These are phyloP conservation scores for Phymatotrichopsis omnivora DNA, from an alignment of 2,329 filamentous ascomycete genomes.

Conservation along the genomic window DNA sequence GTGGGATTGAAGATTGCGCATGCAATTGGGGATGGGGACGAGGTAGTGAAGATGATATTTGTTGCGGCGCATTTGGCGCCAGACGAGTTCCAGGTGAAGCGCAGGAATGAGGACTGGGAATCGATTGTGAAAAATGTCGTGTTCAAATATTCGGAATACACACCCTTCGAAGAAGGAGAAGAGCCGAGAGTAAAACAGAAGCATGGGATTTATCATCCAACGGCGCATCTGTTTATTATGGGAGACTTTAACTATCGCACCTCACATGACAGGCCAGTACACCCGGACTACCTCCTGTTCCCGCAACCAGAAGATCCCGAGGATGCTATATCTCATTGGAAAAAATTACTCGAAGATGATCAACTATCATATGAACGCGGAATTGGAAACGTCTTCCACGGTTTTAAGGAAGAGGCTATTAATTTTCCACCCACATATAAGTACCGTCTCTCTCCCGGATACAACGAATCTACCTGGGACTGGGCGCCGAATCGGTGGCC, in stretches of 20 bases:
- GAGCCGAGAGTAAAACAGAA: too few relatives aligned
- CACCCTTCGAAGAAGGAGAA: conserved; percentile 39
- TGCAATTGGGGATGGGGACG: conserved; percentile 36
- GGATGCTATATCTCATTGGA: conserved; percentile 51
- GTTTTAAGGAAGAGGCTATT: conserved; percentile 63
- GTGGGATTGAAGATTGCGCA: conserved; percentile 67
- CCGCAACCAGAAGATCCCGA: conserved; percentile 47
- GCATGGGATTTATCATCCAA: conserved; percentile 67
- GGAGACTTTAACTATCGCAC: conserved; percentile 96
- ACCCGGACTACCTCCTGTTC: conserved; percentile 49
- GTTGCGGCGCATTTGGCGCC: conserved; percentile 80
- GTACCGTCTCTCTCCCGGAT: conserved; percentile 42
- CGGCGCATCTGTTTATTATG: conserved; percentile 69
- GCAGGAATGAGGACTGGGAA: conserved; percentile 81
- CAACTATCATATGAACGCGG: conserved; percentile 65
- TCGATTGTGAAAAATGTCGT: conserved; percentile 69
- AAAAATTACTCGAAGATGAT: conserved; percentile 59
- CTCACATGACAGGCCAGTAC: conserved; percentile 52
- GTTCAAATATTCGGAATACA: conserved; percentile 43
- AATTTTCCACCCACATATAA: conserved; percentile 91
- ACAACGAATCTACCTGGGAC: conserved; percentile 47
- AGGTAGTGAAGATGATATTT: conserved; percentile 60
- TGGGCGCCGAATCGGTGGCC: conserved; percentile 81
- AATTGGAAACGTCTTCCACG: conserved; percentile 63
- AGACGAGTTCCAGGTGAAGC: conserved; percentile 66